These are phyloP conservation scores for Lachnellula occidentalis DNA, from an alignment of 2,329 filamentous ascomycete genomes.

Conservation along the genomic window DNA sequence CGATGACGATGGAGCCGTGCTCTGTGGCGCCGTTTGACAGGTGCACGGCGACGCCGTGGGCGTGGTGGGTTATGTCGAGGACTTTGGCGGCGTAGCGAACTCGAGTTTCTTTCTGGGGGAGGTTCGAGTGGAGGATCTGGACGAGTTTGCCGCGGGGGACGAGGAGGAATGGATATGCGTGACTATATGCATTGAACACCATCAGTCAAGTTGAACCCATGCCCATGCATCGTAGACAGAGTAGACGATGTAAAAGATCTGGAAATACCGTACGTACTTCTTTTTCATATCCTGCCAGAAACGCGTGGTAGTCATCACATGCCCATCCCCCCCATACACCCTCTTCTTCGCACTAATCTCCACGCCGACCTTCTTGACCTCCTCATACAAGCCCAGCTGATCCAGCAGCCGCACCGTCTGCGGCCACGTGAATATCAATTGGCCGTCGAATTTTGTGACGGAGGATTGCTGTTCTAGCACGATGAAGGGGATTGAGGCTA, in stretches of 20 bases:
- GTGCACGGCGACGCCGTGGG: slow-evolving; percentile 6
- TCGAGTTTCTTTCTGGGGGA: background rate
- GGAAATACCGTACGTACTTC: too few species aligned
- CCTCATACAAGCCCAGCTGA: slow-evolving; percentile 37
- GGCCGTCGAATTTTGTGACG: slow-evolving; percentile 40
- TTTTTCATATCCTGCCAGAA: too few species aligned
- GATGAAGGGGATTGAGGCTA: slow-evolving; percentile 13
- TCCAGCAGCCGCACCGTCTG: slow-evolving; percentile 42
- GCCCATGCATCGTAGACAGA: too few species aligned
- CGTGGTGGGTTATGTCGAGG: slow-evolving; percentile 2
- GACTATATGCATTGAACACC: too few species aligned
- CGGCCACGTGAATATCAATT: slow-evolving; percentile 39
- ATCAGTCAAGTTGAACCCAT: too few species aligned
- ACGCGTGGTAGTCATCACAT: too few species aligned
- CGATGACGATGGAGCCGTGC: slow-evolving; percentile 15
- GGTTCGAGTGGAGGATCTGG: background rate
- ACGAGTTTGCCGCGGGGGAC: background rate
- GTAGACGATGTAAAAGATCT: too few species aligned
- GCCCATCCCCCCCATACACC: too few species aligned
- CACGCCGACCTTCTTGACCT: background rate
- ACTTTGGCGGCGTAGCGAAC: background rate
- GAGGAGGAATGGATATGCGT: too few species aligned
- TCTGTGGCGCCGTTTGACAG: slow-evolving; percentile 8
- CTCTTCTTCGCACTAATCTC: background rate
- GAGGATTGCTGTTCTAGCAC: slow-evolving; percentile 25